Conservation (phyloP, 202 grass and related monocot genomes). For the Zoysia matrella region DNA sequence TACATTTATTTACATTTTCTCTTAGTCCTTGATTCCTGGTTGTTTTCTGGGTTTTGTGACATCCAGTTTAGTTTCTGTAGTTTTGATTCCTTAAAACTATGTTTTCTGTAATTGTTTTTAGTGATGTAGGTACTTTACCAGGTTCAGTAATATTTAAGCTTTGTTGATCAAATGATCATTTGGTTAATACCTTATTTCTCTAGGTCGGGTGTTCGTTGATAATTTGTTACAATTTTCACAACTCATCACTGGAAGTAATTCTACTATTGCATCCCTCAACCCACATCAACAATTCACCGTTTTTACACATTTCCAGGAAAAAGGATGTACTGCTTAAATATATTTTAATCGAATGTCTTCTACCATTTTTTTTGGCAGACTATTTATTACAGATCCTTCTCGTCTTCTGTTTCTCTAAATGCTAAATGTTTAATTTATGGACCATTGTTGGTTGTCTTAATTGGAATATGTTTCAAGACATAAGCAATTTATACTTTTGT, state of each 20-base stretch:
- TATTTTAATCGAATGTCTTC: not conserved
- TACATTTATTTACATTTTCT: not conserved
- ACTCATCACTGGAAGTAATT: not conserved
- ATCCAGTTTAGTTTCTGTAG: not conserved
- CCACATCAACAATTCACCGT: not conserved
- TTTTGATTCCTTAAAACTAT: not conserved
- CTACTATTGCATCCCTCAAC: not conserved
- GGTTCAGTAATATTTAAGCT: not conserved
- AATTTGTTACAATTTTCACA: not conserved
- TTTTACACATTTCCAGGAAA: not conserved
- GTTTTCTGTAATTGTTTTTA: conserved; percentile 15
- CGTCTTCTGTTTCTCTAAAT: not conserved
- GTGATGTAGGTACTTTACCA: not conserved
- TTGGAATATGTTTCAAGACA: conserved; percentile 11
- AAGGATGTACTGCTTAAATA: not conserved
- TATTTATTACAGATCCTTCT: not conserved
- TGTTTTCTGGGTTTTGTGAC: not conserved
- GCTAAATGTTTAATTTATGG: not conserved
- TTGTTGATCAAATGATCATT: not conserved
- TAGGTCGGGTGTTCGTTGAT: not conserved
- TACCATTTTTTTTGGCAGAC: not conserved
- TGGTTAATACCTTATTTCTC: not conserved
- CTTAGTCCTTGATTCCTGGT: not conserved
- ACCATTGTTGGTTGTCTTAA: not conserved
- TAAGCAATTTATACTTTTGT: not conserved